Evolutionary conservation across 225 moss, liverwort and hornwort species (phyloP).

Genomic region (Anthoceros angustus): DNA sequence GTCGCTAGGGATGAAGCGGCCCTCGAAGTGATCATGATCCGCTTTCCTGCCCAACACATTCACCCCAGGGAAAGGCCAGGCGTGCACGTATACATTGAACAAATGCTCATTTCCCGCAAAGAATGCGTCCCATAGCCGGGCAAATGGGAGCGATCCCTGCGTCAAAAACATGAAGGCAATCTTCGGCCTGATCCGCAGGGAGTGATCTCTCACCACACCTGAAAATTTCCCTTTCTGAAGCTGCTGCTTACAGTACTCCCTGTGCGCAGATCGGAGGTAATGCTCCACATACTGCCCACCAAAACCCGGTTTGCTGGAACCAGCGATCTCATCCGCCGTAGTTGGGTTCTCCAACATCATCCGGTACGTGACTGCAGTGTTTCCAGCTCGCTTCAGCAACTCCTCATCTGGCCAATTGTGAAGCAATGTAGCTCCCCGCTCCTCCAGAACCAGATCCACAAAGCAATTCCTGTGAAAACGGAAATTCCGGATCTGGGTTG

Average conservation of each 20-base stretch:
- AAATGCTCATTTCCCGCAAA: conserved; percentile 23
- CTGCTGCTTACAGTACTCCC: conserved; percentile 1
- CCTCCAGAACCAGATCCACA: conserved; percentile 1
- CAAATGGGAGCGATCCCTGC: conserved; percentile 23
- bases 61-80: conserved; percentile 18
- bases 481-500: background rate
- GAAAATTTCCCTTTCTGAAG: background rate
- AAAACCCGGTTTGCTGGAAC: conserved; percentile 8
- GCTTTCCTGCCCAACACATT: conserved; percentile 3
- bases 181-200: conserved; percentile 10
- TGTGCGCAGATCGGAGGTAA: conserved; percentile 6
- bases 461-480: conserved; percentile 6
- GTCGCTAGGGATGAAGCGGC: conserved; percentile 23
- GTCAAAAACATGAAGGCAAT: conserved; percentile 39
- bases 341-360: background rate
- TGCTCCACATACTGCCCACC: conserved; percentile 1
- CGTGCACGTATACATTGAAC: conserved; percentile 33
- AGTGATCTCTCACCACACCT: conserved; percentile 10
- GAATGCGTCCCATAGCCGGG: conserved; percentile 26
- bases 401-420: conserved; percentile 25
- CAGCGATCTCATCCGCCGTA: background rate
- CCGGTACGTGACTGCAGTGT: background rate
- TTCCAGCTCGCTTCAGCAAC: conserved; percentile 17
- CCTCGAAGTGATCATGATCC: conserved; percentile 15
- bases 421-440: conserved; percentile 8